These are phyloP conservation scores for Candida ipomoeae DNA, from an alignment of 805 yeast species.

Conservation along the genomic window DNA sequence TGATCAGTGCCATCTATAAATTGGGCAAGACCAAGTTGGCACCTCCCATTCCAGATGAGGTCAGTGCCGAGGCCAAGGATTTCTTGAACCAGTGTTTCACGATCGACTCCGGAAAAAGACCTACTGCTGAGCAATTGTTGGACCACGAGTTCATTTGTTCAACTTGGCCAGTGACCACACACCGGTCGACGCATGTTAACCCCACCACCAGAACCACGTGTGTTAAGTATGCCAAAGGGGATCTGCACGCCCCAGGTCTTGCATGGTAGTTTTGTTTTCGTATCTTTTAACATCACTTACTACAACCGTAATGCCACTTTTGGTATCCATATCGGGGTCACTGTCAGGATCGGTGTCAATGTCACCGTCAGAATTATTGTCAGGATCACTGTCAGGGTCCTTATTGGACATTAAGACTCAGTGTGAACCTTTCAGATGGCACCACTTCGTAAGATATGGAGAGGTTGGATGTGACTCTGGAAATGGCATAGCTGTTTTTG, in stretches of 20 bases:
- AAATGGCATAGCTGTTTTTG: conserved; percentile 22
- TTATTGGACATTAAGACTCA: conserved; percentile 12
- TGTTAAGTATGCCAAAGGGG: conserved; percentile 80
- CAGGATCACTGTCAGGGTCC: too few relatives aligned
- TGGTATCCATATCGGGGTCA: too few relatives aligned
- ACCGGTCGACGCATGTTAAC: conserved; percentile 72
- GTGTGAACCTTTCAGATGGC: conserved; percentile 15
- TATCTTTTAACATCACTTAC: too few relatives aligned
- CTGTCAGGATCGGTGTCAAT: too few relatives aligned
- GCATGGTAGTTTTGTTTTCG: too few relatives aligned
- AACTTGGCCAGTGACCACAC: conserved; percentile 87
- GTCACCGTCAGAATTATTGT: too few relatives aligned
- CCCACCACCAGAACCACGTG: conserved; percentile 72
- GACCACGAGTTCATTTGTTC: conserved; percentile 61
- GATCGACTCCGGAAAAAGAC: conserved; percentile 75
- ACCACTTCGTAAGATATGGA: conserved; percentile 21
- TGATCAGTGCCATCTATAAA: conserved; percentile 90
- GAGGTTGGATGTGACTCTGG: conserved; percentile 20
- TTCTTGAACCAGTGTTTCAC: conserved; percentile 75
- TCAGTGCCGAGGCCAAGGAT: conserved; percentile 60
- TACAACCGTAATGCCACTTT: too few relatives aligned
- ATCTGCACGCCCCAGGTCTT: conserved; percentile 65
- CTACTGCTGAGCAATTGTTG: conserved; percentile 71
- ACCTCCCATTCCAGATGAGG: conserved; percentile 95
- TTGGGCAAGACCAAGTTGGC: conserved; percentile 80